These are phyloP conservation scores for Brasenia schreberi DNA, from an alignment of 164 flowering plant genomes.

Conservation along the genomic window DNA sequence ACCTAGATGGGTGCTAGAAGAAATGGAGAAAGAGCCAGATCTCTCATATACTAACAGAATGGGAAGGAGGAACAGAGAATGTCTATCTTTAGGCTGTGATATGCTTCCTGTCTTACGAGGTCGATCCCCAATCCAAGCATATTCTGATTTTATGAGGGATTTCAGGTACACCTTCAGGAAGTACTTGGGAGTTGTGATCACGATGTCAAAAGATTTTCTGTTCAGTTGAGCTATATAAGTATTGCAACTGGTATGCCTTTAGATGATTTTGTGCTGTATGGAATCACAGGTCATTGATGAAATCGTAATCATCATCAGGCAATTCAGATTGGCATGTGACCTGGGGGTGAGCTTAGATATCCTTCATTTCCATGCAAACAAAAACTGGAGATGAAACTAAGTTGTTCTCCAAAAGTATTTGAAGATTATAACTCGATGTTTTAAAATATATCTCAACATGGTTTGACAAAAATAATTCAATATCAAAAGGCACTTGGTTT, in stretches of 20 bases:
- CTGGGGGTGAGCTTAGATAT: constrained; percentile 67
- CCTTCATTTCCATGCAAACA: constrained; percentile 62
- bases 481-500: too few species aligned
- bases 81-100: constrained; percentile 64
- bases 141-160: constrained; percentile 57
- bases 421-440: too few species aligned
- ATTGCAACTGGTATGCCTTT: neutral
- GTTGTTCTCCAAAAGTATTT: too few species aligned
- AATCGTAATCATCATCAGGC: constrained; percentile 20
- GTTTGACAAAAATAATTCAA: too few species aligned
- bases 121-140: constrained; percentile 56
- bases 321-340: constrained; percentile 71
- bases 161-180: constrained; percentile 44
- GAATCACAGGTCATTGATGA: neutral
- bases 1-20: constrained; percentile 55
- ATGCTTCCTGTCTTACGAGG: constrained; percentile 48
- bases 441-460: too few species aligned
- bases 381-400: too few species aligned
- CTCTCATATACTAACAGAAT: constrained; percentile 43
- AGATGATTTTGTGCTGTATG: too few species aligned
- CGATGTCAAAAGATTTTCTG: constrained; percentile 14
- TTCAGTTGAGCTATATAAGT: neutral
- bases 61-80: constrained; percentile 51
- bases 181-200: constrained; percentile 36
- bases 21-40: constrained; percentile 44